Base-by-base conservation (phyloP, 1,284 basidiomycete species). In the Mycena citricolor region DNA sequence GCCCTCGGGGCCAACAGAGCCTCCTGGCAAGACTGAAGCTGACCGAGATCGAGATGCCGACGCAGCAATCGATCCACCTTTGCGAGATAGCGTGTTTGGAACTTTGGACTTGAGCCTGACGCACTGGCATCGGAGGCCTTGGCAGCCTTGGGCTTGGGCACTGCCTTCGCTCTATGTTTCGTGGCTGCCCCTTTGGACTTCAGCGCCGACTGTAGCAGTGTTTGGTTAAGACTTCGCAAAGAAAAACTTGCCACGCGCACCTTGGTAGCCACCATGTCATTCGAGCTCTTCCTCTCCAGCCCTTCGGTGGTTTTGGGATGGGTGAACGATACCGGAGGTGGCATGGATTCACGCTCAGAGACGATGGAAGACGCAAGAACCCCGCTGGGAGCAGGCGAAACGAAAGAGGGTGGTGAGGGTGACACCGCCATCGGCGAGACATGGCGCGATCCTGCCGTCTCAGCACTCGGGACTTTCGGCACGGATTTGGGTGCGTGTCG, bases 1-100 rank as follows among this genome's bases (percentile, higher is more conserved):
- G n/a, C 49, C 54, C 46, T 73, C 68, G 26, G 63, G 65, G 12
- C 66, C 71, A 26, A 62, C 69, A 30, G 66, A 60, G 22, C 69
- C 69, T 11, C 61, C 59, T 28, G 83, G 84, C 66, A 85, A 79
- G 30, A 72, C 76, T 28, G 83, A 86, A 8, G 80, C 69, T 5
- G 86, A 88, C 12, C 85, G 74, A 22, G 85, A 86, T 25, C 83
- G 73, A 16, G 73, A 70, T 21, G 66, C 65, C 0, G 63, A 58
- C 20, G 59, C 59, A 24, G 54, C 47, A 12, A 59, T 54, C 24
- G 62, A 61, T 17, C 59, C 54, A 14, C 64, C 57, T 49, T 70
- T 68, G 42, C 64, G 62, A 44, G 57, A 47, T 61, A 71, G 52
- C 43, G 56, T 44, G 47, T 63, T 36, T 35, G 62, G 50, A 61